Percentiles rank a stretch among this genome's conserved stretches.
Conservation (phyloP, 805 yeast genomes). For the Lipomyces lipofer region DNA sequence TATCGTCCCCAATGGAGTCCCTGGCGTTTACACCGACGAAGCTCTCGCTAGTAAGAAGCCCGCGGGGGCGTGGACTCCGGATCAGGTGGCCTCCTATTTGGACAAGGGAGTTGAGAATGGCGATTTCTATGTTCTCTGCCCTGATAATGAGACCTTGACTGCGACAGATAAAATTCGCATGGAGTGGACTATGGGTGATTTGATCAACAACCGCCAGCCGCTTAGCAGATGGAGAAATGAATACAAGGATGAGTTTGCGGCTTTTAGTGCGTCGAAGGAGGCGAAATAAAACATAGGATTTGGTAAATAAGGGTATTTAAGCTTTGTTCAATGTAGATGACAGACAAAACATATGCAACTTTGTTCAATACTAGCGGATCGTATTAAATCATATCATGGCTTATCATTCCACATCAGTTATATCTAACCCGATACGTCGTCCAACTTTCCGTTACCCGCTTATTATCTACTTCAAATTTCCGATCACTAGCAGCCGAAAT, state of each 20-base stretch:
- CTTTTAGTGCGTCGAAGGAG: constrained; percentile 19
- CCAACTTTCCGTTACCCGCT: too few species aligned
- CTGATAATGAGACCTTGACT: constrained; percentile 35
- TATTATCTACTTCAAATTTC: too few species aligned
- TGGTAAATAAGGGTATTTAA: neutral
- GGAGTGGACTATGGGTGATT: constrained; percentile 33
- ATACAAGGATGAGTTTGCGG: constrained; percentile 25
- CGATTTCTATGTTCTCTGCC: constrained; percentile 35
- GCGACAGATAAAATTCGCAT: constrained; percentile 33
- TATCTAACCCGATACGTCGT: too few species aligned
- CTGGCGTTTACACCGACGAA: constrained; percentile 20
- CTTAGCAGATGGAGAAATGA: constrained; percentile 35
- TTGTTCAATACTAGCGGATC: too few species aligned
- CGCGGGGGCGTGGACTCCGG: constrained; percentile 37
- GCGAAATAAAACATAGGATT: neutral
- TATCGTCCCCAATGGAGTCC: constrained; percentile 25
- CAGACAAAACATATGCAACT: too few species aligned
- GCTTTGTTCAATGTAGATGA: too few species aligned
- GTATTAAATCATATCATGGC: too few species aligned
- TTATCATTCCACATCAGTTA: too few species aligned
- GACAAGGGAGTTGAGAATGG: constrained; percentile 28
- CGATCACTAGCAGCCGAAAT: too few species aligned
- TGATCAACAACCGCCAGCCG: constrained; percentile 32
- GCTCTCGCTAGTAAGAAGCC: constrained; percentile 29
- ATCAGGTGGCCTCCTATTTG: constrained; percentile 34